phyloP scores from a whole-genome alignment of 169 alveolate genomes.

The Plasmodium berghei region DNA sequence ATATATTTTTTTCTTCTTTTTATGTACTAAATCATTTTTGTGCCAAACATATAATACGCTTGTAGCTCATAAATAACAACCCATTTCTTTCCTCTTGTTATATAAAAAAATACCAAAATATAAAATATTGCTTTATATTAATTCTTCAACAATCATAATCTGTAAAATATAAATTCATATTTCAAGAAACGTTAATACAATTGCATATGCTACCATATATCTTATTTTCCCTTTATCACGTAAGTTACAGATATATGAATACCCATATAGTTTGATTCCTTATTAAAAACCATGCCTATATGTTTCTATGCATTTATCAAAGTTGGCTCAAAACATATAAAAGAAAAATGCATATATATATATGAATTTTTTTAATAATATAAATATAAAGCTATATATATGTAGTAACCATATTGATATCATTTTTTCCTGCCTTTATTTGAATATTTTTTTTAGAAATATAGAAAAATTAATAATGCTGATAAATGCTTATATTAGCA shows the following conservation, averaged over 20 bases:
- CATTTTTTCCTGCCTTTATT: conserved; percentile 1
- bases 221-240: background rate
- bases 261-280: background rate
- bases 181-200: background rate
- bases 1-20: too few species aligned
- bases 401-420: conserved; percentile 1
- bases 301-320: conserved; percentile 11
- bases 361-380: background rate
- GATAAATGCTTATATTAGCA: conserved; percentile 53
- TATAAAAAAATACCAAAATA: conserved; percentile 1
- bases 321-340: background rate
- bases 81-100: too few species aligned
- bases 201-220: background rate
- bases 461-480: conserved; percentile 46
- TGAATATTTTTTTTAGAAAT: background rate
- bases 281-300: background rate
- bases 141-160: conserved; percentile 9
- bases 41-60: background rate
- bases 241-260: conserved; percentile 3
- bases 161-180: conserved; percentile 5
- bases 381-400: background rate
- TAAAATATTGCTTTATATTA: conserved; percentile 40
- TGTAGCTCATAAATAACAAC: too few species aligned
- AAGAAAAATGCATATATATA: background rate
- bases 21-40: background rate